Conservation (phyloP, 2,329 filamentous ascomycete genomes). For the Colletotrichum lindemuthianum region DNA sequence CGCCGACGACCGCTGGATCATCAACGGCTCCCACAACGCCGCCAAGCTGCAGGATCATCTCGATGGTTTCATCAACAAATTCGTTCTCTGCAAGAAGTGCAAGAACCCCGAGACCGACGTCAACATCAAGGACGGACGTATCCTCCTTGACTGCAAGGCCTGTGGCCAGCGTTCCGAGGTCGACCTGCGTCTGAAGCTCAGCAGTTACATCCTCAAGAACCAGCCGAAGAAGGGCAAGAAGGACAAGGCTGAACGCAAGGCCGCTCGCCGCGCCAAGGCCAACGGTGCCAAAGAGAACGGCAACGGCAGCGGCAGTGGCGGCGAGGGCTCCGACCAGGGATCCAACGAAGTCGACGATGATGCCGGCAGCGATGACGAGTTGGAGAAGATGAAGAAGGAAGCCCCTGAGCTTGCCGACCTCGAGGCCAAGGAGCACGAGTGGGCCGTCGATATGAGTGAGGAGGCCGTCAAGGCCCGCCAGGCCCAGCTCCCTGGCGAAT, state of each 20-base stretch:
- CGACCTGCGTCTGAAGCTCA: slow-evolving; percentile 93
- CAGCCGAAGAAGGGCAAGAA: slow-evolving; percentile 95
- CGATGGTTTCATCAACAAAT: slow-evolving; percentile 97
- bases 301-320: slow-evolving; percentile 71
- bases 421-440: slow-evolving; percentile 85
- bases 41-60: slow-evolving; percentile 97
- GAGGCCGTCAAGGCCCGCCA: slow-evolving; percentile 95
- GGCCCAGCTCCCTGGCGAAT: slow-evolving; percentile 90
- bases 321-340: slow-evolving; percentile 61
- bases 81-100: slow-evolving; percentile 99
- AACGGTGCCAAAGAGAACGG: slow-evolving; percentile 66
- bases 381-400: slow-evolving; percentile 80
- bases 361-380: slow-evolving; percentile 89
- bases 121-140: slow-evolving; percentile 91
- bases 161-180: slow-evolving; percentile 94
- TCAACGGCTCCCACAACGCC: slow-evolving; percentile 97
- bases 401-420: slow-evolving; percentile 60
- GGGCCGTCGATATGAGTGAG: slow-evolving; percentile 96
- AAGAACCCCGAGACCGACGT: slow-evolving; percentile 99
- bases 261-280: slow-evolving; percentile 86
- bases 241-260: slow-evolving; percentile 92
- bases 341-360: slow-evolving; percentile 66
- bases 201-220: slow-evolving; percentile 97
- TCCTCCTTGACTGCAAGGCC: slow-evolving; percentile 97
- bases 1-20: slow-evolving; percentile 98